phyloP scores from a whole-genome alignment of 1,284 basidiomycete species.

The Porodaedalea pini region DNA sequence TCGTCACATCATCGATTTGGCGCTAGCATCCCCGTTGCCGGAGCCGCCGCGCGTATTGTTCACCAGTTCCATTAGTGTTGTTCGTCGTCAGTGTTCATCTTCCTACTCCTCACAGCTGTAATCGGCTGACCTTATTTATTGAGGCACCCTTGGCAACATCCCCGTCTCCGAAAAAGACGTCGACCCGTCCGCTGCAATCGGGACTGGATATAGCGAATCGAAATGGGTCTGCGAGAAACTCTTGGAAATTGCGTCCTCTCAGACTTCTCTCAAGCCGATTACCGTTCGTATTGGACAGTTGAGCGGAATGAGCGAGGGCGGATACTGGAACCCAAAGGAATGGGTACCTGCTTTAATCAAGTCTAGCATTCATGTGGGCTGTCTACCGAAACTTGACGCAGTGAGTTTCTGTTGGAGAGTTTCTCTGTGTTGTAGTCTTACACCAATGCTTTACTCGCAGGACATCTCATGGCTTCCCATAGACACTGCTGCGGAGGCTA shows the following conservation, averaged over 20 bases:
- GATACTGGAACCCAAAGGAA: slow-evolving; percentile 31
- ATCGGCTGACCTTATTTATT: neutral
- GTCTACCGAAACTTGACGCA: slow-evolving; percentile 20
- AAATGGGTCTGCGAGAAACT: slow-evolving; percentile 36
- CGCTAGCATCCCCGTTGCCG: slow-evolving; percentile 27
- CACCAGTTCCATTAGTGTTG: slow-evolving; percentile 33
- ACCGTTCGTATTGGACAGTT: slow-evolving; percentile 26
- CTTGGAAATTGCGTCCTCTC: slow-evolving; percentile 24
- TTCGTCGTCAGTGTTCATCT: slow-evolving; percentile 24
- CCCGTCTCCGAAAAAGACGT: slow-evolving; percentile 24
- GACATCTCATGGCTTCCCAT: slow-evolving; percentile 24
- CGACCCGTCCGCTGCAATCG: slow-evolving; percentile 24
- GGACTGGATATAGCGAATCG: slow-evolving; percentile 33
- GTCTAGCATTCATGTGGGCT: slow-evolving; percentile 18
- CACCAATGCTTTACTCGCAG: neutral
- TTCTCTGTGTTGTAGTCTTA: neutral
- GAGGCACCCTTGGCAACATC: neutral
- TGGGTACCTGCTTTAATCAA: slow-evolving; percentile 32
- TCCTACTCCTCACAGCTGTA: neutral
- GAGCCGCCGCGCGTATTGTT: slow-evolving; percentile 31
- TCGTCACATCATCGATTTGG: slow-evolving; percentile 29
- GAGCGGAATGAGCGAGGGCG: slow-evolving; percentile 28
- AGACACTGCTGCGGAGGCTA: slow-evolving; percentile 23
- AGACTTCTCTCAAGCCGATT: slow-evolving; percentile 26
- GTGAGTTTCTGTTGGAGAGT: slow-evolving; percentile 7